A percentile compares a stretch with the other conserved stretches of the same genome.
Conservation (phyloP, 257 asterid species). For the Coffea eugenioides region DNA sequence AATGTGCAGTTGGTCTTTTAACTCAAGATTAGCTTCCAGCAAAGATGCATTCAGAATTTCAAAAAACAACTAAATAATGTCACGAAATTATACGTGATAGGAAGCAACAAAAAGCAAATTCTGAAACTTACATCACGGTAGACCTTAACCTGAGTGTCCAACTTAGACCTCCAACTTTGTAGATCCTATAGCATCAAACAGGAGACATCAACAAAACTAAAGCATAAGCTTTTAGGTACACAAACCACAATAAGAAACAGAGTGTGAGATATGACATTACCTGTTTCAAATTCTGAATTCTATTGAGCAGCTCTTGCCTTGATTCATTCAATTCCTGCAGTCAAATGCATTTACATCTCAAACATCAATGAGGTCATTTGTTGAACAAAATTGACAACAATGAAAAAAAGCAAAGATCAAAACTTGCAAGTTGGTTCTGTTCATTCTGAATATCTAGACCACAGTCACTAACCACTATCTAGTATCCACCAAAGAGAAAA, state of each 20-base stretch:
- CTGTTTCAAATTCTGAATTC: slow-evolving; percentile 82
- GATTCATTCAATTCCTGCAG: slow-evolving; percentile 80
- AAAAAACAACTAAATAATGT: neutral
- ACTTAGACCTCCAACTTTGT: slow-evolving; percentile 80
- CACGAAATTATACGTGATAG: neutral
- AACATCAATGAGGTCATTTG: neutral
- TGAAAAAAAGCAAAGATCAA: neutral
- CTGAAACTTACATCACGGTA: slow-evolving; percentile 64
- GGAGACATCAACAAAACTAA: neutral
- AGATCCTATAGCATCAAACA: slow-evolving; percentile 51
- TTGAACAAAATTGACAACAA: neutral
- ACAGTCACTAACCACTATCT: neutral
- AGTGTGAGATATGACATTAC: slow-evolving; percentile 29
- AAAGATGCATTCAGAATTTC: neutral
- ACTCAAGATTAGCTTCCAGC: neutral
- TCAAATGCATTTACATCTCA: neutral
- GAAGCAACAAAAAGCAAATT: neutral
- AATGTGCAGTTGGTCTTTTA: neutral
- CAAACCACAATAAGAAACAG: neutral
- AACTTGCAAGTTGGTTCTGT: neutral
- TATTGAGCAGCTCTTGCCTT: slow-evolving; percentile 69
- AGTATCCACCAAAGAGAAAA: neutral
- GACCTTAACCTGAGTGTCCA: slow-evolving; percentile 81
- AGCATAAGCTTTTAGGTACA: neutral
- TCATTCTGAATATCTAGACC: neutral